Evolutionary conservation across 2,329 filamentous ascomycete species (phyloP).

Genomic region (Cladophialophora immunda): DNA sequence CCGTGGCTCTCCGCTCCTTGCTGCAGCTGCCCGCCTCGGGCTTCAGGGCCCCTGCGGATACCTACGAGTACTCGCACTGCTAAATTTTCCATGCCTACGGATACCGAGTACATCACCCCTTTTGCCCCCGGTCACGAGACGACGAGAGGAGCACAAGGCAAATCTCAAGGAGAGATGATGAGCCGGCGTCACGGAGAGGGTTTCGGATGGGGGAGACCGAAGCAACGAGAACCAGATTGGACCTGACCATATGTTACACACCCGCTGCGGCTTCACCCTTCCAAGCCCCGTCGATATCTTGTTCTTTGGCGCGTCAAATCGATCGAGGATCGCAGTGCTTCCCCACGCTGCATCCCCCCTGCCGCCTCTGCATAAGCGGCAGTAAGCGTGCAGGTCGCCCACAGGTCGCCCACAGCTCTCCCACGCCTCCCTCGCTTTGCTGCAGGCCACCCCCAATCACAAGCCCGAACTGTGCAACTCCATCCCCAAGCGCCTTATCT

Average conservation of each 20-base stretch:
- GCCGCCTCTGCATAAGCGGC: slow-evolving; percentile 12
- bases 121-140: background rate
- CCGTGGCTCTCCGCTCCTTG: background rate
- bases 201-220: background rate
- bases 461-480: slow-evolving; percentile 8
- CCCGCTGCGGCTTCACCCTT: background rate
- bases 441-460: slow-evolving; percentile 23
- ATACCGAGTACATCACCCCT: background rate
- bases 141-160: background rate
- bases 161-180: background rate
- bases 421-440: slow-evolving; percentile 1
- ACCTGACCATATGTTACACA: background rate
- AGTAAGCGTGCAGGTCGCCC: slow-evolving; percentile 3
- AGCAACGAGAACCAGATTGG: background rate
- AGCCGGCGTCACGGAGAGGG: background rate
- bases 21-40: background rate
- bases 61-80: background rate
- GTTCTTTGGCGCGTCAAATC: background rate
- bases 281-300: background rate
- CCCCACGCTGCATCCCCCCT: slow-evolving; percentile 5
- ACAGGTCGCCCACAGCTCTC: slow-evolving; percentile 7
- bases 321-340: slow-evolving; percentile 1
- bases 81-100: background rate
- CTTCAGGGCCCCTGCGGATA: background rate
- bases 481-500: slow-evolving; percentile 10